Evolutionary conservation across 768 basidiomycete species (phyloP).

Genomic region (Terana coerulea): DNA sequence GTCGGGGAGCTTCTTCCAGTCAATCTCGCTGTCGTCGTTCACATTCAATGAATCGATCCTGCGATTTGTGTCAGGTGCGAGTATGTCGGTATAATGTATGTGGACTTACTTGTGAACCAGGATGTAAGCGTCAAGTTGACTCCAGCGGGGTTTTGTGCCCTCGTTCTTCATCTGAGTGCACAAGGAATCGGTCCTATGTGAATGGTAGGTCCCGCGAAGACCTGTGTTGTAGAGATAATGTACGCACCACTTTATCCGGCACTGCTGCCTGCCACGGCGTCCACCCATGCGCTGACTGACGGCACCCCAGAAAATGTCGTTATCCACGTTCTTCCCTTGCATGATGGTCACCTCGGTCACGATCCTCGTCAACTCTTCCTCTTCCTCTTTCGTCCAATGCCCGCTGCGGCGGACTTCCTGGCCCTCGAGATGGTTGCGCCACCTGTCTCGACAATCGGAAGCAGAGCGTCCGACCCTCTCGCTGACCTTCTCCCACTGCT

Average conservation of each 20-base stretch:
- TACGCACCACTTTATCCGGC: slow-evolving; percentile 81
- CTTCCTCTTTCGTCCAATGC: slow-evolving; percentile 76
- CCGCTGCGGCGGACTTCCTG: slow-evolving; percentile 61
- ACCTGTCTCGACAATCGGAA: slow-evolving; percentile 81
- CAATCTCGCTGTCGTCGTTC: slow-evolving; percentile 77
- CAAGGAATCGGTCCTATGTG: slow-evolving; percentile 67
- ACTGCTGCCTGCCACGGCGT: slow-evolving; percentile 74
- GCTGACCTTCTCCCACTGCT: slow-evolving; percentile 80
- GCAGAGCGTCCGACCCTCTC: slow-evolving; percentile 68
- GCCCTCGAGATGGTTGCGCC: slow-evolving; percentile 76
- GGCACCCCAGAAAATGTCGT: slow-evolving; percentile 80
- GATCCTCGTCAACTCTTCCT: slow-evolving; percentile 67
- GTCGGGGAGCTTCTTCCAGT: slow-evolving; percentile 78
- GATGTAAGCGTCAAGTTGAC: slow-evolving; percentile 70
- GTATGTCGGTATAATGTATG: neutral
- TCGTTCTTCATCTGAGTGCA: slow-evolving; percentile 70
- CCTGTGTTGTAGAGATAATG: neutral
- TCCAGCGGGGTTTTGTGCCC: slow-evolving; percentile 71
- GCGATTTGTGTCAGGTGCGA: slow-evolving; percentile 7
- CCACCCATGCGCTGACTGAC: slow-evolving; percentile 78
- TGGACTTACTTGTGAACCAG: slow-evolving; percentile 72
- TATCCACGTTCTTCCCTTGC: slow-evolving; percentile 69
- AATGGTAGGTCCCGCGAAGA: slow-evolving; percentile 1
- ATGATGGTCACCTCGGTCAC: slow-evolving; percentile 72
- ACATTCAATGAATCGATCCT: slow-evolving; percentile 76